Percentiles rank a stretch among this genome's conserved stretches.
These are phyloP conservation scores for Narthecium ossifragum DNA, from an alignment of 106 monocot species.

Conservation along the genomic window DNA sequence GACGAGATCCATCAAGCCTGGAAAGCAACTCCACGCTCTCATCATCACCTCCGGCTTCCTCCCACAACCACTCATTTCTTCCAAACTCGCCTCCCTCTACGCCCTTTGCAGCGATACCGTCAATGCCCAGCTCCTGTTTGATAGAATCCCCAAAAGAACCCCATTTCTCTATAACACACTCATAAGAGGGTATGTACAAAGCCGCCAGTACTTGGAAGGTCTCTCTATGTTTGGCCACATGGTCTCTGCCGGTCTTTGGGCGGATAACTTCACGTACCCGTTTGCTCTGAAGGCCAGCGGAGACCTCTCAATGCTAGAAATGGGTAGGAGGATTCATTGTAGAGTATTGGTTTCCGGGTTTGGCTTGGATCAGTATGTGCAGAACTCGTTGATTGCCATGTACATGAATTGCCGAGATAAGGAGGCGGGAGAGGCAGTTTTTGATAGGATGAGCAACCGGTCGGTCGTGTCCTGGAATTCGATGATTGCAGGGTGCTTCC, in stretches of 20 bases:
- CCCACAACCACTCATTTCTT: conserved; percentile 5
- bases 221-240: conserved; percentile 38
- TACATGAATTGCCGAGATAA: conserved; percentile 40
- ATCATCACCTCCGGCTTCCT: conserved; percentile 46
- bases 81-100: conserved; percentile 40
- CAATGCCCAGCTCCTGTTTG: conserved; percentile 48
- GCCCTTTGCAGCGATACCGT: conserved; percentile 19
- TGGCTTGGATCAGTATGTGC: conserved; percentile 29
- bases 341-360: conserved; percentile 34
- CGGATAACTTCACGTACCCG: conserved; percentile 60
- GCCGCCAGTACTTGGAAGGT: conserved; percentile 13
- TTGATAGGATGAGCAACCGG: conserved; percentile 29
- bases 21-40: conserved; percentile 47
- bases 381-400: conserved; percentile 42
- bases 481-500: conserved; percentile 40
- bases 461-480: conserved; percentile 53
- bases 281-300: conserved; percentile 70
- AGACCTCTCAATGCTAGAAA: conserved; percentile 9
- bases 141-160: conserved; percentile 19
- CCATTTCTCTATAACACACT: conserved; percentile 44
- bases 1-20: conserved; percentile 17
- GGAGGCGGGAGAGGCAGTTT: conserved; percentile 25
- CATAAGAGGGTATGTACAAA: conserved; percentile 34
- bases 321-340: conserved; percentile 33
- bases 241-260: conserved; percentile 12